Percentiles rank a stretch among this genome's conserved stretches.
Conservation (phyloP, 768 basidiomycete genomes). For the Dentipellis sp. region DNA sequence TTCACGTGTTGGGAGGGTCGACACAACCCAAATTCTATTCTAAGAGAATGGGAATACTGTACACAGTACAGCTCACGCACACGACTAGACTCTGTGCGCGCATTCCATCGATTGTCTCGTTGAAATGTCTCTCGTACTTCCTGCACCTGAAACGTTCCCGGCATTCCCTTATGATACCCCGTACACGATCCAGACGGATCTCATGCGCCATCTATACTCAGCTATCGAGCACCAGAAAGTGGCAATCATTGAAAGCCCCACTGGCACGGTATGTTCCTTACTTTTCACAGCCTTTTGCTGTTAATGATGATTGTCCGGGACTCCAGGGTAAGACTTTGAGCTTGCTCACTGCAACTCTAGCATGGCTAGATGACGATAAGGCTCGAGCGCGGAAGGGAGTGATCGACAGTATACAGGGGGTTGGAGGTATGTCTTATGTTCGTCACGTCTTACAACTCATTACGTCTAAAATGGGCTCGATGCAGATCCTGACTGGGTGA, state of each 20-base stretch:
- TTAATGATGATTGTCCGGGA: not conserved
- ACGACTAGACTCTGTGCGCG: too few species aligned
- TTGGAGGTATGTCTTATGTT: conserved; percentile 21
- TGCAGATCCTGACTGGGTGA: conserved; percentile 66
- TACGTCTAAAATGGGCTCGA: not conserved
- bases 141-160: conserved; percentile 60
- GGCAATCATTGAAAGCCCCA: conserved; percentile 82
- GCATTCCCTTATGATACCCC: conserved; percentile 81
- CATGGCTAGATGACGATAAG: conserved; percentile 67
- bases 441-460: not conserved
- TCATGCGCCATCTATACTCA: conserved; percentile 83
- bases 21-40: too few species aligned
- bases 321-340: conserved; percentile 79
- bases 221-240: conserved; percentile 69
- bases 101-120: too few species aligned
- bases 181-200: conserved; percentile 74
- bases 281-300: not conserved
- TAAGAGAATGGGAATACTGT: too few species aligned
- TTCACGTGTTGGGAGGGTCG: too few species aligned
- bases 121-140: conserved; percentile 25
- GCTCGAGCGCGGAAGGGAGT: conserved; percentile 61
- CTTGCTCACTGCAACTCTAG: conserved; percentile 64
- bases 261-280: conserved; percentile 59
- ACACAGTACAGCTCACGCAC: too few species aligned
- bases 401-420: conserved; percentile 27